Evolutionary conservation across 208 protist genomes (phyloP).

Genomic region (Trypanosoma congolense): DNA sequence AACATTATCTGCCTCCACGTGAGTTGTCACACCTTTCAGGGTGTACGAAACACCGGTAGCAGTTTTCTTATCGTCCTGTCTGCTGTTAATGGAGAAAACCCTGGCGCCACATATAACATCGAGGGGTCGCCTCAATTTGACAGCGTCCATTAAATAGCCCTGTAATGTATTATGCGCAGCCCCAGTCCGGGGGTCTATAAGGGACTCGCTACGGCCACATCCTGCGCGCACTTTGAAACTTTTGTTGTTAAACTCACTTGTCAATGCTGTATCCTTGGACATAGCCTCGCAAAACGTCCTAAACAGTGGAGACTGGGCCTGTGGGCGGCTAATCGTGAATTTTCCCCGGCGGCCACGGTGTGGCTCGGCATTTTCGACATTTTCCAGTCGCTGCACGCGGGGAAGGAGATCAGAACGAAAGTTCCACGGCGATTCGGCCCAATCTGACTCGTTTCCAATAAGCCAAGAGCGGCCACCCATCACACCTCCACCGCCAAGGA

Average conservation of each 20-base stretch:
- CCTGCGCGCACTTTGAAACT: constrained; percentile 41
- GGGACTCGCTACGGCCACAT: constrained; percentile 58
- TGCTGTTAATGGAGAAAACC: constrained; percentile 43
- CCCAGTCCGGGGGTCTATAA: constrained; percentile 47
- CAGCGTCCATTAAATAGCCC: constrained; percentile 64
- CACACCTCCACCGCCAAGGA: constrained; percentile 72
- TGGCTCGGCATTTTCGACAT: constrained; percentile 47
- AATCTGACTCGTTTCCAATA: constrained; percentile 61
- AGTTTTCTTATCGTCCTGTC: constrained; percentile 13
- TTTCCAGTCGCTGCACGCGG: constrained; percentile 50
- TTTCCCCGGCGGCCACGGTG: constrained; percentile 72
- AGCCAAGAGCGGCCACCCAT: constrained; percentile 79
- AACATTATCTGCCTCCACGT: constrained; percentile 45
- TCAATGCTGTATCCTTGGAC: constrained; percentile 59
- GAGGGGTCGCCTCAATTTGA: constrained; percentile 58
- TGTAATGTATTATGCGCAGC: constrained; percentile 66
- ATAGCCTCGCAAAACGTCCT: constrained; percentile 68
- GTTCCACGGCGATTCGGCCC: constrained; percentile 55
- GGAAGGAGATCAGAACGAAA: constrained; percentile 71
- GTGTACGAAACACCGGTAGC: constrained; percentile 51
- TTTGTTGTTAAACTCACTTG: constrained; percentile 63
- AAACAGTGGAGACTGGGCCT: constrained; percentile 66
- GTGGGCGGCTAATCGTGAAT: constrained; percentile 54
- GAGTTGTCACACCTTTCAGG: constrained; percentile 36
- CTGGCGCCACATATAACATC: constrained; percentile 49